Evolutionary conservation across 495 filamentous ascomycete species (phyloP), one percentile per base, ranked within the genome.

Genomic region (Usnea hakonensis): DNA sequence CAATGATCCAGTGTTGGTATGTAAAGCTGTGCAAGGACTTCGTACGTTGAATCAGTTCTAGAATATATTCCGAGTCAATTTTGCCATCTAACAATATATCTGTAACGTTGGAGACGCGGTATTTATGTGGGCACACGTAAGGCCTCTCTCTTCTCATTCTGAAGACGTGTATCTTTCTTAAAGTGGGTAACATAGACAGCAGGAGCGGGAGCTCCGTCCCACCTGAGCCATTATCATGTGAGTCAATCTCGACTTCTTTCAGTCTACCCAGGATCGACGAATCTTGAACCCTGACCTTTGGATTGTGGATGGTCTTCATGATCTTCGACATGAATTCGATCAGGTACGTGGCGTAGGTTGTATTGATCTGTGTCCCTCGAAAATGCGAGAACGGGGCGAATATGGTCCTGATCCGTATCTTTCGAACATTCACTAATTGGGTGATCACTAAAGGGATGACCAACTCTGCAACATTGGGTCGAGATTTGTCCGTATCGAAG

Each of bases 131-230:
- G 6, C 3, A 50, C 4, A 5, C 7, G 6, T 17, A 50, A 2
- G 17, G 13, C 4, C 28, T 1, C 1, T 1, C 1, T 13, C 6
- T 16, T 1, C 0, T 5, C 5, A 28, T 2, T 1, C 1, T 0
- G 5, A 3, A 3, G 0, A 48, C 10, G 0, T 26, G 6, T 1
- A 50, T 23, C 3, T 50, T 50, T 6, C 46, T 30, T 23, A 50
- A 3, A 4, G 46, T 30, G 0, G 46, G 46, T 17, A 50, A 5
- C 46, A 50, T 50, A 5, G 46, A 23, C 14, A 50, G 10, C 1
- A 30, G 23, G 26, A 30, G 3, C 3, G 46, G 2, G 2, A 50
- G 26, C 0, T 17, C 26, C 46, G 30, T 50, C 19, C 2, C 46
- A 50, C 3, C 1, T 0, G 1, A 1, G 4, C 46, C 17, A 13